phyloP scores from a whole-genome alignment of 352 stramenopile genomes.

The Globisporangium spiculum region DNA sequence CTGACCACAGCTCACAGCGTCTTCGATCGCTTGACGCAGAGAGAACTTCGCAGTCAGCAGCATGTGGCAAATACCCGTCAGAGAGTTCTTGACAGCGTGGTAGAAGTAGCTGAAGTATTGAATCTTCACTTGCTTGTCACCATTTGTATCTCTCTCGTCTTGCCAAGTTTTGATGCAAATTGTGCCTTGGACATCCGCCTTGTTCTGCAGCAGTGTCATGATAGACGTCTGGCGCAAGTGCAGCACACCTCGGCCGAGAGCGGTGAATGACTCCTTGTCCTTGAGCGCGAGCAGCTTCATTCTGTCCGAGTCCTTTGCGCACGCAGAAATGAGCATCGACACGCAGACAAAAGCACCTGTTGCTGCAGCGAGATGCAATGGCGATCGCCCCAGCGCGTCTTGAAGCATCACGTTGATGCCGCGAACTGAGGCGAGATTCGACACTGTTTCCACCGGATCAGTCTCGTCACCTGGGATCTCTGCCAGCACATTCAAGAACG shows the following conservation, averaged over 20 bases:
- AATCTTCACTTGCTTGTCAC: slow-evolving; percentile 15
- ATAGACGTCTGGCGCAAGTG: slow-evolving; percentile 69
- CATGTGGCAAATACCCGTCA: slow-evolving; percentile 79
- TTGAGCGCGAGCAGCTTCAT: slow-evolving; percentile 29
- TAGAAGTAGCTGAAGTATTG: slow-evolving; percentile 69
- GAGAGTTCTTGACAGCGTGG: slow-evolving; percentile 61
- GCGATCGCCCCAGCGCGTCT: slow-evolving; percentile 54
- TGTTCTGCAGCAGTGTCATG: slow-evolving; percentile 69
- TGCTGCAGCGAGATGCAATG: slow-evolving; percentile 63
- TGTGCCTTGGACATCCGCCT: slow-evolving; percentile 47
- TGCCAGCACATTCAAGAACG: slow-evolving; percentile 37
- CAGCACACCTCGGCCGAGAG: slow-evolving; percentile 51
- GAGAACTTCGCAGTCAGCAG: slow-evolving; percentile 70
- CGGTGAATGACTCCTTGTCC: slow-evolving; percentile 50
- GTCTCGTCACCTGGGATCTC: slow-evolving; percentile 41
- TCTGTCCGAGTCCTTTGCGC: slow-evolving; percentile 23
- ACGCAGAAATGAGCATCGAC: slow-evolving; percentile 50
- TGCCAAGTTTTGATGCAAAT: slow-evolving; percentile 31
- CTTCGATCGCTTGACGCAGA: slow-evolving; percentile 70
- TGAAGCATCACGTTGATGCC: slow-evolving; percentile 35
- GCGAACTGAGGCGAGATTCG: slow-evolving; percentile 53
- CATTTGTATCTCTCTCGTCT: slow-evolving; percentile 4
- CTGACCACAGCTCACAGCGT: slow-evolving; percentile 59
- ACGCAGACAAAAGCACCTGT: slow-evolving; percentile 75
- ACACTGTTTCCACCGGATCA: slow-evolving; percentile 77